A percentile compares a stretch with the other conserved stretches of the same genome.
Conservation (phyloP, 805 yeast genomes). For the Candida morakotiae region DNA sequence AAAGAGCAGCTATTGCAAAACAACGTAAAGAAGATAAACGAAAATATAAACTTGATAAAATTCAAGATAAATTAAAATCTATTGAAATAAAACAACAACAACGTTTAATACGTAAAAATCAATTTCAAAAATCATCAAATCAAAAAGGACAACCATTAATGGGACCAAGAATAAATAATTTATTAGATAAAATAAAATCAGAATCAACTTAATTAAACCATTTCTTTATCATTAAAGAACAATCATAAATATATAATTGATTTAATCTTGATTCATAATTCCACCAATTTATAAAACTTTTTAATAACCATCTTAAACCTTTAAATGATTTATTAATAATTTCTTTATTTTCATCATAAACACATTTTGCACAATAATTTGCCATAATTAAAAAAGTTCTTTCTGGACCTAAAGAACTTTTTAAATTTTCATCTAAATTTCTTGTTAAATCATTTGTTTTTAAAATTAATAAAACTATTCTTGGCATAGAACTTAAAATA, state of each 20-base stretch:
- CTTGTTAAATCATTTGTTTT: slow-evolving; percentile 94
- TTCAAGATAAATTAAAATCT: slow-evolving; percentile 32
- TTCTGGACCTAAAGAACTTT: slow-evolving; percentile 81
- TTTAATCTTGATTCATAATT: slow-evolving; percentile 27
- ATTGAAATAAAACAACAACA: slow-evolving; percentile 36
- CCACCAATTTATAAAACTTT: slow-evolving; percentile 26
- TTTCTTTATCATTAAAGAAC: slow-evolving; percentile 18
- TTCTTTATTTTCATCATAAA: slow-evolving; percentile 64
- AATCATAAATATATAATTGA: slow-evolving; percentile 31
- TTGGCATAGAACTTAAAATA: slow-evolving; percentile 74
- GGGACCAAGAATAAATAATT: slow-evolving; percentile 81
- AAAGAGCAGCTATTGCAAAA: slow-evolving; percentile 41
- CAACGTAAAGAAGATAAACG: slow-evolving; percentile 44
- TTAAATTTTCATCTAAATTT: slow-evolving; percentile 76
- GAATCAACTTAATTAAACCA: slow-evolving; percentile 21
- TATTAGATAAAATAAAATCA: slow-evolving; percentile 70
- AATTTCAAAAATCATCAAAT: slow-evolving; percentile 49
- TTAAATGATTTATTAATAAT: slow-evolving; percentile 14
- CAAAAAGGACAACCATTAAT: slow-evolving; percentile 78
- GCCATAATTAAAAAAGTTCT: slow-evolving; percentile 88
- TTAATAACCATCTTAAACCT: slow-evolving; percentile 14
- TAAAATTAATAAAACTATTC: slow-evolving; percentile 77
- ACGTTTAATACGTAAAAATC: slow-evolving; percentile 40
- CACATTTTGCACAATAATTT: slow-evolving; percentile 78
- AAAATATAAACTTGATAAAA: slow-evolving; percentile 33